These are phyloP conservation scores for Agaricus subrufescens DNA, from an alignment of 768 basidiomycete genomes.

Conservation along the genomic window DNA sequence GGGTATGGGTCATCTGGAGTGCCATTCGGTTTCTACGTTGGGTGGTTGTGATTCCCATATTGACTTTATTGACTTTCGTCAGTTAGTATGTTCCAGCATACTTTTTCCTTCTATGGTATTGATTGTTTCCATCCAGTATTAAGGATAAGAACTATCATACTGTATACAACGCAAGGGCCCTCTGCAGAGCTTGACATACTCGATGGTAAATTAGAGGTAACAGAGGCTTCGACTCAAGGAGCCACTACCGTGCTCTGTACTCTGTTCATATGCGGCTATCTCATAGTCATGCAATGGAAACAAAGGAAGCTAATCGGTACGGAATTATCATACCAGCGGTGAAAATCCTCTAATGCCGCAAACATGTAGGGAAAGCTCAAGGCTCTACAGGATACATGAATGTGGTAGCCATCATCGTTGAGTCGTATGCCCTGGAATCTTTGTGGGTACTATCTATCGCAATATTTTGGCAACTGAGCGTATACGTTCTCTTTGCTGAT, in stretches of 20 bases:
- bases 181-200: neutral
- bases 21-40: neutral
- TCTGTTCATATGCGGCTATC: neutral
- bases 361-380: neutral
- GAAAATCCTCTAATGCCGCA: neutral
- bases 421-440: neutral
- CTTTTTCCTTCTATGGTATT: neutral
- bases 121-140: neutral
- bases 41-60: neutral
- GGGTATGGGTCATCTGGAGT: neutral
- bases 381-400: neutral
- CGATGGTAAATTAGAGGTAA: neutral
- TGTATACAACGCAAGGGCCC: neutral
- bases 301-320: neutral
- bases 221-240: neutral
- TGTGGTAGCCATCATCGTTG: neutral
- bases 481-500: no score
- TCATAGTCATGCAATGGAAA: neutral
- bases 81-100: neutral
- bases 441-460: neutral
- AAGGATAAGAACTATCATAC: neutral
- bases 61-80: neutral
- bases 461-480: no score
- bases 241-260: neutral
- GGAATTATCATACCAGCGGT: neutral